These are phyloP conservation scores for Botrytis pseudocinerea DNA, from an alignment of 2,329 filamentous ascomycete genomes.

Conservation along the genomic window DNA sequence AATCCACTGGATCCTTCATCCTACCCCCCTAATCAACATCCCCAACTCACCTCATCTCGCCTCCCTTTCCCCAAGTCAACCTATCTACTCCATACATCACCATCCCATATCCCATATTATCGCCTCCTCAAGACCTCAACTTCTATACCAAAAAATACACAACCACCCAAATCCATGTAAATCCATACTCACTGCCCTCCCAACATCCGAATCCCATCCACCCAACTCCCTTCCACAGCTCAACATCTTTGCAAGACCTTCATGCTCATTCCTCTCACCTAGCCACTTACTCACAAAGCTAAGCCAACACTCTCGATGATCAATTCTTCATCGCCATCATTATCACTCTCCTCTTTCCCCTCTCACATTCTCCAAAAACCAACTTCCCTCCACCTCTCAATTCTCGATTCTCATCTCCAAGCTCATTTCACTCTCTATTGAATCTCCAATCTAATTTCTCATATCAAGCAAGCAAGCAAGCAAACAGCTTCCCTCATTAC, in stretches of 20 bases:
- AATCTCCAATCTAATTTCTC: too few species aligned
- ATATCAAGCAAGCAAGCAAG: too few species aligned
- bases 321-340: too few species aligned
- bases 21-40: neutral
- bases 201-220: too few species aligned
- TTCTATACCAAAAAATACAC: neutral
- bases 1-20: neutral
- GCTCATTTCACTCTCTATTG: too few species aligned
- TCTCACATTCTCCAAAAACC: too few species aligned
- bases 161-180: rapidly evolving
- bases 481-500: too few species aligned
- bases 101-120: neutral
- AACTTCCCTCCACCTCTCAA: neutral
- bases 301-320: neutral
- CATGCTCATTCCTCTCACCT: neutral
- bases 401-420: neutral
- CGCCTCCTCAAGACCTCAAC: neutral
- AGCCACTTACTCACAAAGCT: neutral
- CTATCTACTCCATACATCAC: neutral
- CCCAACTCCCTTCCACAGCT: too few species aligned
- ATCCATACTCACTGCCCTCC: neutral
- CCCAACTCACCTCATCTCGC: neutral
- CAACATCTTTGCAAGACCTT: neutral
- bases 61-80: neutral
- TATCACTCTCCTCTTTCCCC: too few species aligned